phyloP scores from a whole-genome alignment of 2,329 filamentous ascomycete species.

The Pyrenophora tritici-repentis region DNA sequence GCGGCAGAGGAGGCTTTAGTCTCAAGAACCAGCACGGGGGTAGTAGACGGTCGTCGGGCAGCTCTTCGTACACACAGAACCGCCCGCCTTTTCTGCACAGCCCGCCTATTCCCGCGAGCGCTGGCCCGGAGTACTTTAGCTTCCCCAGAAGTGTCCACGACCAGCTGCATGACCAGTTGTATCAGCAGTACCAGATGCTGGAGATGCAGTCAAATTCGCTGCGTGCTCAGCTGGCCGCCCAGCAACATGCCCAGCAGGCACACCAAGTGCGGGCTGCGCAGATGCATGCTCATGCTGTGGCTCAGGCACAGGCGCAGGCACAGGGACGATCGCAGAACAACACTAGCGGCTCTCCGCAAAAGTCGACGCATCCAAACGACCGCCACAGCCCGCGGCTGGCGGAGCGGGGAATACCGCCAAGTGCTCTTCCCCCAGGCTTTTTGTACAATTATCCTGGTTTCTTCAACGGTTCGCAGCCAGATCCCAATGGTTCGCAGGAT shows the following conservation, averaged over 20 bases:
- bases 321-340: slow-evolving; percentile 41
- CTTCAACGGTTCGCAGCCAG: slow-evolving; percentile 47
- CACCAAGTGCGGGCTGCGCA: slow-evolving; percentile 46
- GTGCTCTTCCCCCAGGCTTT: slow-evolving; percentile 47
- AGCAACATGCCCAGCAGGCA: slow-evolving; percentile 47
- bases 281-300: slow-evolving; percentile 46
- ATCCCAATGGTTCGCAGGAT: slow-evolving; percentile 46
- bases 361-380: slow-evolving; percentile 41
- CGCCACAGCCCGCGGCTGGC: slow-evolving; percentile 40
- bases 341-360: slow-evolving; percentile 50
- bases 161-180: slow-evolving; percentile 56
- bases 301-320: slow-evolving; percentile 44
- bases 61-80: slow-evolving; percentile 53
- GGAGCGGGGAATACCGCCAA: slow-evolving; percentile 36
- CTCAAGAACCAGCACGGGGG: slow-evolving; percentile 53
- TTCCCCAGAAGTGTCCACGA: slow-evolving; percentile 49
- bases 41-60: slow-evolving; percentile 62
- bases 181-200: slow-evolving; percentile 55
- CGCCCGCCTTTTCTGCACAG: slow-evolving; percentile 49
- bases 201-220: slow-evolving; percentile 50
- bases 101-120: slow-evolving; percentile 46
- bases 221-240: slow-evolving; percentile 43
- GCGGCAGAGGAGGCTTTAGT: slow-evolving; percentile 54
- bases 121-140: slow-evolving; percentile 51
- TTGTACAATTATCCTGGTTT: slow-evolving; percentile 54